Percentiles rank a stretch among this genome's conserved stretches.
These are phyloP conservation scores for Thermothelomyces thermophilus DNA, from an alignment of 2,329 filamentous ascomycete genomes.

Conservation along the genomic window DNA sequence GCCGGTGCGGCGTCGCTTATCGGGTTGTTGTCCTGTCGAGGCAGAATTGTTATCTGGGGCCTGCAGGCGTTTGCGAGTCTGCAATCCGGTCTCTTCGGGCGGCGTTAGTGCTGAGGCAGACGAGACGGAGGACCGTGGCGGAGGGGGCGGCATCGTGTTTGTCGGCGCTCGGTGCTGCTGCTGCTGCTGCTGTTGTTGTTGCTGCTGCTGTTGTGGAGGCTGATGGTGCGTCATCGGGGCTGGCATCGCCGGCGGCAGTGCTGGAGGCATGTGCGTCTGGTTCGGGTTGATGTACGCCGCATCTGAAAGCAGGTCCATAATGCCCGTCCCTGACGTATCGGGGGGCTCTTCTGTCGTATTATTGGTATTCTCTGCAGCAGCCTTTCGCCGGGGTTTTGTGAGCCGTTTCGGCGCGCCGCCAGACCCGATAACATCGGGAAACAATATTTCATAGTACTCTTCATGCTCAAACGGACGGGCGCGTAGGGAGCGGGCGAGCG, in stretches of 20 bases:
- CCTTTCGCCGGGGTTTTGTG: conserved; percentile 47
- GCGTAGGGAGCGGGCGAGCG: conserved; percentile 49
- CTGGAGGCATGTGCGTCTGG: conserved; percentile 24
- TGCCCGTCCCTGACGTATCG: conserved; percentile 42
- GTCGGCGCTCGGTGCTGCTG: conserved; percentile 22
- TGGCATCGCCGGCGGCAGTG: conserved; percentile 24
- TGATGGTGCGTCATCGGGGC: conserved; percentile 20
- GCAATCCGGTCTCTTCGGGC: conserved; percentile 43
- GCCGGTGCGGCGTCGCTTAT: conserved; percentile 34
- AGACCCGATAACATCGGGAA: conserved; percentile 54
- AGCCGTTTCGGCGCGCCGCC: conserved; percentile 54
- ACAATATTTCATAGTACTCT: conserved; percentile 54
- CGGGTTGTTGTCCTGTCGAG: conserved; percentile 14
- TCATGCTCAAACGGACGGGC: conserved; percentile 55
- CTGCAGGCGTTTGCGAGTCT: conserved; percentile 39
- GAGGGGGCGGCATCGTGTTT: conserved; percentile 24
- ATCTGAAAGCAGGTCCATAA: conserved; percentile 40
- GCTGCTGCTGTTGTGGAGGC: conserved; percentile 3
- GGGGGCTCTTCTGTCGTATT: conserved; percentile 36
- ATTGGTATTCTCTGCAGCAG: conserved; percentile 40
- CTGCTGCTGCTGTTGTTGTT: background rate
- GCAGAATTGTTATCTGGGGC: conserved; percentile 14
- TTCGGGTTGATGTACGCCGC: conserved; percentile 23
- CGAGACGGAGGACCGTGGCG: conserved; percentile 34
- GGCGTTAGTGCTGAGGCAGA: conserved; percentile 46